Evolutionary conservation across 768 basidiomycete species (phyloP), one percentile per base, ranked within the genome.

Genomic region (Mycena maculata): DNA sequence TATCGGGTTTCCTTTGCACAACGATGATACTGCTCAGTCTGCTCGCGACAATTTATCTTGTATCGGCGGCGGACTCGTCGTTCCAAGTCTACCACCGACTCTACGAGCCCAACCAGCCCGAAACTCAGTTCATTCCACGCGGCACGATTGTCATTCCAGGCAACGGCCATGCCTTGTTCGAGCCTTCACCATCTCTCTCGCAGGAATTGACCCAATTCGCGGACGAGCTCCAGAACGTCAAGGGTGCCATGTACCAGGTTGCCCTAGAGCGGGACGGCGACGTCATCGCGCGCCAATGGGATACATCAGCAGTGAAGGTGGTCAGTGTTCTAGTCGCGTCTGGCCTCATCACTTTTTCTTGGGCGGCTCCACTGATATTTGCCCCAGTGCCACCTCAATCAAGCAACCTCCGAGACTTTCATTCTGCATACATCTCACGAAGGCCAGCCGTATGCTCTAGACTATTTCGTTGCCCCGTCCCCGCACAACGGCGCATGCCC

Each of bases 401-500:
- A 78, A 63, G 78, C 82, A 53, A 83, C 85, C 20, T 79, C 86
- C 39, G 90, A 93, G 56, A 80, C 83, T 28, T 74, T 94, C 65
- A 75, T 85, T 48, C 75, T 94, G 20, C 90, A 92, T 74, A 69
- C 86, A 59, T 76, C 81, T 15, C 73, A 79, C 18, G 81, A 77
- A 27, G 78, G 81, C 48, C 75, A 76, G 59, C 89, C 90, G n/a
- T 88, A 86, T 74, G 86, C 89, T 48, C 73, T 94, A 58, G 90
- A 93, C 74, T 91, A 93, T 75, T 92, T 91, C 71, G 81, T 93
- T 25, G 84, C 84, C 38, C 88, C 92, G 33, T 81, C 88, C 45
- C 86, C 90, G n/a, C 87, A 85, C 73, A 84, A 91, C 73, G 92
- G 91, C 63, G 77, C 87, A 41, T 95, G 93, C 74, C 87, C 86